Base-by-base conservation (phyloP, 495 filamentous ascomycete genomes). In the Cercophora sp. region DNA sequence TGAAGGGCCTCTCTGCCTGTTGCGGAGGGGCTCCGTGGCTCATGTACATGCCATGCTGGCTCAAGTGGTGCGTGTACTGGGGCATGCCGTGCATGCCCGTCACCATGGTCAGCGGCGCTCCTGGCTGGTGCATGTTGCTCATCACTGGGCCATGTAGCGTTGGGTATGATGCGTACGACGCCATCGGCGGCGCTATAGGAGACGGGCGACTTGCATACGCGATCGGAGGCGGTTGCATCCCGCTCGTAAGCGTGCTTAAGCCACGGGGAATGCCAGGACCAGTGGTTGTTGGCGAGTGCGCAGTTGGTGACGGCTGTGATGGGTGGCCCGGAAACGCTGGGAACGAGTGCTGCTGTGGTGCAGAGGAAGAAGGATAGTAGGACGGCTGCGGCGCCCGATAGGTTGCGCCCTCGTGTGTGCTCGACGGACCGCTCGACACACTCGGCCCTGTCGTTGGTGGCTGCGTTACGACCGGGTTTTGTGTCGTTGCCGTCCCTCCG, bases 1-100 rank as follows among this genome's bases (percentile, higher is more conserved):
- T 93, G 75, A 93, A 98, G 0, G 94, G 93, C 6, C 92, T 81
- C 53, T 98, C 93, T 19, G 73, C 72, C 0, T 32, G 2, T 4
- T 2, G 16, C 2, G 31, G 10, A 11, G 29, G 45, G 50, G 10
- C 46, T 9, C 18, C 20, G 11, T 5, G 10, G 10, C 2, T 27
- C 1, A 9, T 25, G 29, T 29, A 19, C 32, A 1, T 78, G 54
- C 25, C 56, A 3, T 39, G 11, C 23, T 58, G 51, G n/a, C 45
- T 71, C 8, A 39, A 42, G 48, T 67, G 72, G 8, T 51, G 51
- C 25, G 32, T 31, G n/a, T 27, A 9, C 8, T 32, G 32, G 15
- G 43, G n/a, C 2, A 32, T 13, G 2, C 13, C 25, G 8, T 47
- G 43, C 0, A 24, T 26, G 16, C 32, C 15, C 29, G 16, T 19